phyloP scores from a whole-genome alignment of 2,329 filamentous ascomycete species.

The Coniella vitis region DNA sequence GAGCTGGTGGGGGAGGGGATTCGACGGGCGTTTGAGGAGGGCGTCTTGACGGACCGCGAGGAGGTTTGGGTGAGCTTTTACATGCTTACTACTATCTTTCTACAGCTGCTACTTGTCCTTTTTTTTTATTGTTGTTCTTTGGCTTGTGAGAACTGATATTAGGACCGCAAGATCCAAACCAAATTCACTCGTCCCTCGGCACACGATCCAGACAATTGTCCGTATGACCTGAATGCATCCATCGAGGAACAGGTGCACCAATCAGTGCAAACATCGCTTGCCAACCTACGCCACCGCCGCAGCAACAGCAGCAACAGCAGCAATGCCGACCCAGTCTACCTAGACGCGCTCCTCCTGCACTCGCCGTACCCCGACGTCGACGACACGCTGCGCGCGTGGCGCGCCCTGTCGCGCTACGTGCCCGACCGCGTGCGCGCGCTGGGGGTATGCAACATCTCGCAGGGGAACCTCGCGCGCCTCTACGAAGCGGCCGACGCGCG shows the following conservation, averaged over 20 bases:
- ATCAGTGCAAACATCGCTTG: not conserved
- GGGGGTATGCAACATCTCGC: slow-evolving; percentile 67
- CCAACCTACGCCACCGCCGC: not conserved
- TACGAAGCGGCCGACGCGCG: slow-evolving; percentile 32
- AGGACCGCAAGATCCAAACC: slow-evolving; percentile 9
- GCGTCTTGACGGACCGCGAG: slow-evolving; percentile 35
- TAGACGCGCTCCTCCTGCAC: not conserved
- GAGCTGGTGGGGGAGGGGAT: slow-evolving; percentile 62
- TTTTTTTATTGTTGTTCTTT: not conserved
- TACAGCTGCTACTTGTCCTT: not conserved
- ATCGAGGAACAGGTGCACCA: not conserved
- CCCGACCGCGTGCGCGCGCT: slow-evolving; percentile 57
- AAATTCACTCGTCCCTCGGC: slow-evolving; percentile 1
- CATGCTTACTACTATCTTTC: not conserved
- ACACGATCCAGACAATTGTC: not conserved
- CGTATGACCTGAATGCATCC: not conserved
- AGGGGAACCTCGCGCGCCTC: slow-evolving; percentile 38
- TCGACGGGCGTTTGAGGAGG: slow-evolving; percentile 50
- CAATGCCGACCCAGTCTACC: not conserved
- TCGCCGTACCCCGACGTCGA: not conserved
- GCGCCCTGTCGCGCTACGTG: slow-evolving; percentile 29
- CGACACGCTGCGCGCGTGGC: not conserved
- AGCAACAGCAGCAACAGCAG: not conserved
- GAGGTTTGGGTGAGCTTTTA: not conserved
- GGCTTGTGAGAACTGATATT: too few relatives aligned